phyloP scores from a whole-genome alignment of 345 rosid species.

The Arabis alpina region DNA sequence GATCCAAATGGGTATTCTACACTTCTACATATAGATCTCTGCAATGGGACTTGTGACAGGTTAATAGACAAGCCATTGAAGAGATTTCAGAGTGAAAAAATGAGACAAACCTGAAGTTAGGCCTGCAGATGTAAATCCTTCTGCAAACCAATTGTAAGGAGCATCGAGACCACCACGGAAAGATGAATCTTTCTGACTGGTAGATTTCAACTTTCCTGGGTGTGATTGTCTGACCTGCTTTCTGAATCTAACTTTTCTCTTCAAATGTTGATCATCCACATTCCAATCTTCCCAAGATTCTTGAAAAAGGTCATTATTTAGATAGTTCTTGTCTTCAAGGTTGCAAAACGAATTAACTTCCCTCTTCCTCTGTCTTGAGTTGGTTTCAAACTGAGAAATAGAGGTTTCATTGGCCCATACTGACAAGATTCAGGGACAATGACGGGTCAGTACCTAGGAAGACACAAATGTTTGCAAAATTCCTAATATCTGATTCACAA shows the following conservation, averaged over 20 bases:
- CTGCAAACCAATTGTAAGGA: constrained; percentile 41
- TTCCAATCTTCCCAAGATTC: constrained; percentile 43
- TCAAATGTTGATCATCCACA: constrained; percentile 32
- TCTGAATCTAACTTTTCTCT: constrained; percentile 23
- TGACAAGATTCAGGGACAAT: constrained; percentile 36
- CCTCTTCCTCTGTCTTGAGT: constrained; percentile 42
- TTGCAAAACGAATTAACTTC: constrained; percentile 39
- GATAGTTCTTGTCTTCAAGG: constrained; percentile 34
- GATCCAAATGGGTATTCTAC: not conserved
- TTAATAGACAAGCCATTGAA: constrained; percentile 31
- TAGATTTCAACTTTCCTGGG: constrained; percentile 41
- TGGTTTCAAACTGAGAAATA: constrained; percentile 39
- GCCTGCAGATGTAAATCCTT: constrained; percentile 47
- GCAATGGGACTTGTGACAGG: constrained; percentile 29
- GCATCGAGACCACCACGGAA: constrained; percentile 39
- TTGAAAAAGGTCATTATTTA: constrained; percentile 29
- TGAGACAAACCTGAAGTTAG: constrained; percentile 40
- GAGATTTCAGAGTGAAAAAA: constrained; percentile 27
- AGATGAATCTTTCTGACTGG: constrained; percentile 37
- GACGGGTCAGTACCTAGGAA: constrained; percentile 19
- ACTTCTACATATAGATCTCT: constrained; percentile 10
- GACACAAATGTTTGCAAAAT: constrained; percentile 21
- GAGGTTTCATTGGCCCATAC: constrained; percentile 50
- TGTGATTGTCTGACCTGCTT: constrained; percentile 43
- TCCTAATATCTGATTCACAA: constrained; percentile 14